A percentile compares a stretch with the other conserved stretches of the same genome.
These are phyloP conservation scores for Xylaria cubensis DNA, from an alignment of 495 filamentous ascomycete genomes.

Conservation along the genomic window DNA sequence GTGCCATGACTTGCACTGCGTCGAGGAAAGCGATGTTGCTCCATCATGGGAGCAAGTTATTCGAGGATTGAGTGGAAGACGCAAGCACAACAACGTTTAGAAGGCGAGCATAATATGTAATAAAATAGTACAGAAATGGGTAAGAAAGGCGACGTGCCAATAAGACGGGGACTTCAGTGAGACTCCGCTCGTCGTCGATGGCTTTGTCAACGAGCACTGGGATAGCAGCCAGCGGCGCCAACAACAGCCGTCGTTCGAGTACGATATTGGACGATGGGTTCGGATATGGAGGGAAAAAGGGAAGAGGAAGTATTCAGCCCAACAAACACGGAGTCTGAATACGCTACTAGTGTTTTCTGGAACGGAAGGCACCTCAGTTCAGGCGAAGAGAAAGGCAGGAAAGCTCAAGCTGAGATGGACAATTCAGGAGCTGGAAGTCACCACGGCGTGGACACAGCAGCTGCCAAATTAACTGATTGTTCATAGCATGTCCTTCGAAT, in stretches of 20 bases:
- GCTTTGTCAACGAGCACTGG: conserved; percentile 21
- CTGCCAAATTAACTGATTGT: neutral
- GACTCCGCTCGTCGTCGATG: conserved; percentile 7
- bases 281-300: conserved; percentile 8
- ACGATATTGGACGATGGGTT: conserved; percentile 21
- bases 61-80: conserved; percentile 11
- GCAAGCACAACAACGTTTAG: conserved; percentile 10
- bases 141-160: conserved; percentile 28
- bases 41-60: conserved; percentile 39
- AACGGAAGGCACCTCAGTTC: neutral
- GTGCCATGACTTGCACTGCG: conserved; percentile 54
- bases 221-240: conserved; percentile 27
- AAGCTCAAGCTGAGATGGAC: neutral
- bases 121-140: conserved; percentile 35
- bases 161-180: conserved; percentile 20
- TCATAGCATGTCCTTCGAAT: neutral
- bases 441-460: neutral
- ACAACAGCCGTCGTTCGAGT: conserved; percentile 21
- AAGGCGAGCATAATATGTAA: conserved; percentile 36
- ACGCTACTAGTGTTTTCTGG: neutral
- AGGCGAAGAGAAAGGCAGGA: neutral
- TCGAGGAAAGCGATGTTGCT: conserved; percentile 42
- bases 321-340: neutral
- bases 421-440: neutral
- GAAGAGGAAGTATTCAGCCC: neutral